Evolutionary conservation across 805 yeast genomes (phyloP).

Genomic region (Kluyveromyces siamensis): DNA sequence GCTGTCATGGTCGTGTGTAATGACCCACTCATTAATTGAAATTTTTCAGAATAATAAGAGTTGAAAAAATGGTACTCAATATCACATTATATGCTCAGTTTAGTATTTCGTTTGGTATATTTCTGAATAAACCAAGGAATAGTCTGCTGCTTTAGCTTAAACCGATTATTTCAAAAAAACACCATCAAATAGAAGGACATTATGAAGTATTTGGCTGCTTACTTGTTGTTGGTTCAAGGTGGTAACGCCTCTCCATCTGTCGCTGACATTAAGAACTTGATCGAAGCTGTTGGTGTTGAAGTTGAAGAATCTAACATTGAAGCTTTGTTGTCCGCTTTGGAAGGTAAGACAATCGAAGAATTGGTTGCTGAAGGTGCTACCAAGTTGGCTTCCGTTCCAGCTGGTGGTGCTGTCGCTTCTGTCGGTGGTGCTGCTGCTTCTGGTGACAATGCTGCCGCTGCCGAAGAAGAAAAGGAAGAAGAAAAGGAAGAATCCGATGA

Average conservation of each 20-base stretch:
- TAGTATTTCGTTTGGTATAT: conserved; percentile 1
- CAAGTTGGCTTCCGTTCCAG: conserved; percentile 73
- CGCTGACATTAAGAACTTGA: conserved; percentile 61
- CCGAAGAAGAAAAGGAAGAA: conserved; percentile 49
- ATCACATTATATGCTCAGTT: conserved; percentile 1
- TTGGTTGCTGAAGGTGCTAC: conserved; percentile 73
- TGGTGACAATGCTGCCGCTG: conserved; percentile 46
- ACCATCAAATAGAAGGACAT: conserved; percentile 6
- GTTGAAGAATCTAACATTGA: conserved; percentile 70
- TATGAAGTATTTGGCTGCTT: conserved; percentile 92
- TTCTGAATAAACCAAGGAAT: conserved; percentile 23
- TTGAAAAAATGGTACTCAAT: conserved; percentile 5
- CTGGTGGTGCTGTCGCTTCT: conserved; percentile 72
- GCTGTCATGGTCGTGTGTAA: not conserved
- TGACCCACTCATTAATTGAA: not conserved
- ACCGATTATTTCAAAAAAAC: conserved; percentile 26
- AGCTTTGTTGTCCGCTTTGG: conserved; percentile 62
- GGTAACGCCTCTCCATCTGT: conserved; percentile 79
- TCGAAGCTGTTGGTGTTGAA: conserved; percentile 72
- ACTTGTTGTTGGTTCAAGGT: conserved; percentile 81
- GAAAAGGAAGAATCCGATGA: conserved; percentile 42
- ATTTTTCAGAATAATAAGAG: not conserved
- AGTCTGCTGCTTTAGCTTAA: conserved; percentile 32
- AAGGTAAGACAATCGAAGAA: conserved; percentile 66
- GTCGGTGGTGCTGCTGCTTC: conserved; percentile 47